These are phyloP conservation scores for Xylariaceae sp. DNA, from an alignment of 2,329 filamentous ascomycete species.

Conservation along the genomic window DNA sequence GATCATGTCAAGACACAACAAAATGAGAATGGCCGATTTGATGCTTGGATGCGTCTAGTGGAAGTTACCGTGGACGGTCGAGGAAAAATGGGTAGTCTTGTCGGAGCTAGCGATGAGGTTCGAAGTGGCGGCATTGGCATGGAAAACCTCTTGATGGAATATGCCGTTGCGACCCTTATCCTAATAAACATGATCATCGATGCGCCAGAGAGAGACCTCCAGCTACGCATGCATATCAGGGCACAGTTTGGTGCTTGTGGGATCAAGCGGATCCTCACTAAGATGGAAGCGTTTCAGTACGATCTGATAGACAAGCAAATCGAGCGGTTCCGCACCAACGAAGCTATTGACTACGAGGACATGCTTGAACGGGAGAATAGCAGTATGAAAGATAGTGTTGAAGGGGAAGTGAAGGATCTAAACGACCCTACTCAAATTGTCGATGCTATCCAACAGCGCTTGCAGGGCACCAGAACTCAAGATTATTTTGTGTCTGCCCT, in stretches of 20 bases:
- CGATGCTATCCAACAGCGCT: conserved; percentile 86
- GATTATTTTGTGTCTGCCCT: conserved; percentile 96
- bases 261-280: conserved; percentile 89
- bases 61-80: conserved; percentile 96
- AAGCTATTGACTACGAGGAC: conserved; percentile 98
- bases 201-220: conserved; percentile 84
- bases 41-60: conserved; percentile 98
- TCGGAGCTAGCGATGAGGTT: conserved; percentile 95
- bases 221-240: conserved; percentile 90
- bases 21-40: conserved; percentile 92
- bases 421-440: conserved; percentile 92
- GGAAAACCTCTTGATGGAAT: conserved; percentile 99
- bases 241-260: conserved; percentile 96
- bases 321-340: conserved; percentile 89
- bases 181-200: conserved; percentile 97
- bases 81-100: conserved; percentile 97
- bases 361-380: conserved; percentile 89
- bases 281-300: conserved; percentile 99
- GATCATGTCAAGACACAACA: conserved; percentile 88
- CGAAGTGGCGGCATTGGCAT: conserved; percentile 96
- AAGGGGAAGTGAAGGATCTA: conserved; percentile 87
- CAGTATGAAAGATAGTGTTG: conserved; percentile 86
- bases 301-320: conserved; percentile 98
- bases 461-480: conserved; percentile 82
- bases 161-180: conserved; percentile 91